Evolutionary conservation across 768 basidiomycete genomes (phyloP).

Genomic region (Coprinopsis marcescibilis): DNA sequence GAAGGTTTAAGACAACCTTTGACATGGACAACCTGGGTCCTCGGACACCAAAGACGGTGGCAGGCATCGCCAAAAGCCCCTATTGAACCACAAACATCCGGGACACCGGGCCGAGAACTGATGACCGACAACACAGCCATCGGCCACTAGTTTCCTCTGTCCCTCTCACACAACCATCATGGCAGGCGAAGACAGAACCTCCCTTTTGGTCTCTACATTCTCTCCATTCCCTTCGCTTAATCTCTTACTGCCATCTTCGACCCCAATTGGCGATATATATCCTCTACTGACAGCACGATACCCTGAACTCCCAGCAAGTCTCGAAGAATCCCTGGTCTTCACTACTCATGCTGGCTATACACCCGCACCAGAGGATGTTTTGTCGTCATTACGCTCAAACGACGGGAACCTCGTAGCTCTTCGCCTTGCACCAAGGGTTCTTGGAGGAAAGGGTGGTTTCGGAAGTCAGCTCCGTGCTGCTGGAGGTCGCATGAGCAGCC

Average conservation of each 20-base stretch:
- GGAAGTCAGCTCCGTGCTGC: slow-evolving; percentile 95
- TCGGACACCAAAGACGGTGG: too few species aligned
- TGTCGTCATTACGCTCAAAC: slow-evolving; percentile 22
- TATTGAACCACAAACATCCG: background rate
- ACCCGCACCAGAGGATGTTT: slow-evolving; percentile 18
- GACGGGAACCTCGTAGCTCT: slow-evolving; percentile 47
- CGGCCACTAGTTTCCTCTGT: too few species aligned
- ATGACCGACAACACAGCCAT: slow-evolving; percentile 1
- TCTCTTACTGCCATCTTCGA: slow-evolving; percentile 24
- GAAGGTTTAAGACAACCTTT: too few species aligned
- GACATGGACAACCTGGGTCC: background rate
- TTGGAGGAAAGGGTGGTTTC: slow-evolving; percentile 96
- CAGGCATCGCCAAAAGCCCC: background rate
- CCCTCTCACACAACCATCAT: slow-evolving; percentile 1
- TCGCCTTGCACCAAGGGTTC: slow-evolving; percentile 65
- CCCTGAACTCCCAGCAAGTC: slow-evolving; percentile 26
- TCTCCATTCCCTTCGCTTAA: slow-evolving; percentile 33
- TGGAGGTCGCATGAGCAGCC: slow-evolving; percentile 94
- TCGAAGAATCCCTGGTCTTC: slow-evolving; percentile 24
- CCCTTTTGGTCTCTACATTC: slow-evolving; percentile 35
- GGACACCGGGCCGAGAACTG: background rate
- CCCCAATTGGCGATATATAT: slow-evolving; percentile 25
- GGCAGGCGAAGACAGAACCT: slow-evolving; percentile 14
- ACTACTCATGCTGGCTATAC: slow-evolving; percentile 34
- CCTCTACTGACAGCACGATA: slow-evolving; percentile 30